Base-by-base conservation (phyloP, 768 basidiomycete genomes). In the Baorangia bicolor region DNA sequence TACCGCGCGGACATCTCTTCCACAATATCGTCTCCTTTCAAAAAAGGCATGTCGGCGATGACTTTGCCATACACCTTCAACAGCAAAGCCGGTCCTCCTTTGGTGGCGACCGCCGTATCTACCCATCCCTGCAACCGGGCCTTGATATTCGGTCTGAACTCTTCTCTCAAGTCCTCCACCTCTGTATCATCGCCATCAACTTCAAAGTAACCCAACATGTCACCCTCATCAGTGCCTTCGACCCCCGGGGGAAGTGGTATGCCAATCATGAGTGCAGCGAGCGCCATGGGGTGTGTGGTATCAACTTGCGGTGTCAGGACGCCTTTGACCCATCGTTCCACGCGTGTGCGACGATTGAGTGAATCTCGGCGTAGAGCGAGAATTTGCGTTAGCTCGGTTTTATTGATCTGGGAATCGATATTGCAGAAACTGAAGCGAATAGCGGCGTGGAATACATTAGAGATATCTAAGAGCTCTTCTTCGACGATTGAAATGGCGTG, bases 181-280 rank as follows among this genome's bases (percentile, higher is more conserved):
- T 87, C 85, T 0, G 81, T 74, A 46, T 86, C 84, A 12, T 72
- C 65, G 12, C 75, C 73, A 31, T 82, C 80, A 25, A 82, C 46
- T 48, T 85, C 84, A 14, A 83, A 68, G 59, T 78, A 81, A 11
- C 76, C 77, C 8, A 82, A 56, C 35, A 80, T 66, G 53, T 87
- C 85, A 9, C 71, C 62, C 1, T 73, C 79, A 12, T 81, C 78
- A 4, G 41, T 68, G 56, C 64, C 75, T 42, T 71, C 75, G 30
- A 70, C 67, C 0, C 74, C 73, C 0, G 72, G 74, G 3, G 74
- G 69, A 11, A 78, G 49, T 2, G 80, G 78, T 21, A 83, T 52
- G 1, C 82, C 82, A 66, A 85, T 81, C 77, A 88, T 80, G 77
- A 86, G 79, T 16, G 85, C 84, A 0, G 86, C 84, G 49, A 87